Base-by-base conservation (phyloP, 768 basidiomycete species). In the Hericium coralloides region DNA sequence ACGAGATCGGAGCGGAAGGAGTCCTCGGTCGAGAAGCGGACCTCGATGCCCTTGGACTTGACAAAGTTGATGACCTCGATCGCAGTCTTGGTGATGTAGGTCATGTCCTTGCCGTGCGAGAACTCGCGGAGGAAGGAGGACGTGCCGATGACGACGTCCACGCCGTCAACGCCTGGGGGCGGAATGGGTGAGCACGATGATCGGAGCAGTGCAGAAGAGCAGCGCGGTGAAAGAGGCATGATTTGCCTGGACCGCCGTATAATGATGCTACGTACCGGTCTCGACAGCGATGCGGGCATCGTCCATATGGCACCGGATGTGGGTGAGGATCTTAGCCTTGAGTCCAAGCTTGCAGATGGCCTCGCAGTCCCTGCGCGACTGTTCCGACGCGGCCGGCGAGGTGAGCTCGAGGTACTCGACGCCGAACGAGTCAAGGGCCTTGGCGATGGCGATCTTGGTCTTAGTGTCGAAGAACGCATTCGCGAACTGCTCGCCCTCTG, bases 401-500 rank as follows among this genome's bases (percentile, higher is more conserved):
- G 97, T 99, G 68, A 99, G 87, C 69, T 99, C 97, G 68, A 99
- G 94, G 80, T 99, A 99, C 70, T 99, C 97, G 58, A 98, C 97
- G 67, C 97, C 97, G 68, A 99, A 98, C 52, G 94, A 95, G 78
- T 98, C 95, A 57, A 98, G 85, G 14, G 94, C 94, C 77, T 86
- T 92, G 63, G 97, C 97, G 65, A 99, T 99, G 69, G 95, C 94
- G 69, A 98, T 97, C 83, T 99, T 99, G 74, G 95, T 98, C 78
- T 95, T 93, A 69, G 93, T 94, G 69, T 97, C 95, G 70, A 98
- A 99, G 81, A 99, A 99, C 55, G 97, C 95, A 69, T 98, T 99
- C 61, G 97, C 97, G 66, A 99, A 99, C 71, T 99, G 95, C 72
- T 97, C 95, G 57, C 94, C 95, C 87, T 97, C 95, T 95, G 65